These are phyloP conservation scores for Lentinula detonsa DNA, from an alignment of 768 basidiomycete genomes.

Conservation along the genomic window DNA sequence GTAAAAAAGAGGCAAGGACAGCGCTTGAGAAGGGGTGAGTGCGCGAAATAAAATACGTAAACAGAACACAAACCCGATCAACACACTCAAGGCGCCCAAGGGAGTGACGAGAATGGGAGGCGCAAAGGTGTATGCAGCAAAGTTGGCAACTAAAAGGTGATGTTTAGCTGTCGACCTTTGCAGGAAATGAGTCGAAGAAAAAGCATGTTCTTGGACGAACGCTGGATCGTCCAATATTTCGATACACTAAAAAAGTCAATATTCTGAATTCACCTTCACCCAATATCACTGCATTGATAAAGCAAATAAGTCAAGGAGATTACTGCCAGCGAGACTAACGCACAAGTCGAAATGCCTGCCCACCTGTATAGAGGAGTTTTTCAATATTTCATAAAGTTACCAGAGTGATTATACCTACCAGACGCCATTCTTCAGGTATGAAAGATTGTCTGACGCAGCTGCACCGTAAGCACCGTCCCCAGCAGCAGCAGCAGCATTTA, in stretches of 20 bases:
- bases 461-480: constrained; percentile 38
- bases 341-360: constrained; percentile 90
- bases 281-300: constrained; percentile 60
- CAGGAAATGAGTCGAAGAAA: neutral
- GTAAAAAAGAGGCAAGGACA: constrained; percentile 86
- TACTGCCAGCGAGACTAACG: constrained; percentile 27
- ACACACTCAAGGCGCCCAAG: constrained; percentile 91
- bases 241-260: neutral
- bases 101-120: constrained; percentile 98
- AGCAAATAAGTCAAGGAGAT: constrained; percentile 8
- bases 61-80: constrained; percentile 74
- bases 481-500: constrained; percentile 81
- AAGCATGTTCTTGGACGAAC: neutral
- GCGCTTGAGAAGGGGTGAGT: constrained; percentile 49
- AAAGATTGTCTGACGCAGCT: constrained; percentile 72
- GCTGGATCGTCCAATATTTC: too few species aligned
- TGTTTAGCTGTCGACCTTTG: neutral
- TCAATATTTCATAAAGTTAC: neutral
- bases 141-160: constrained; percentile 62
- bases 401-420: constrained; percentile 38
- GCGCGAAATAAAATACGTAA: neutral
- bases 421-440: constrained; percentile 85
- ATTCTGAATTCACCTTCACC: constrained; percentile 68
- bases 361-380: constrained; percentile 32
- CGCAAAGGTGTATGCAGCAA: constrained; percentile 96